phyloP scores from a whole-genome alignment of 495 filamentous ascomycete species.

The Tricharina praecox region DNA sequence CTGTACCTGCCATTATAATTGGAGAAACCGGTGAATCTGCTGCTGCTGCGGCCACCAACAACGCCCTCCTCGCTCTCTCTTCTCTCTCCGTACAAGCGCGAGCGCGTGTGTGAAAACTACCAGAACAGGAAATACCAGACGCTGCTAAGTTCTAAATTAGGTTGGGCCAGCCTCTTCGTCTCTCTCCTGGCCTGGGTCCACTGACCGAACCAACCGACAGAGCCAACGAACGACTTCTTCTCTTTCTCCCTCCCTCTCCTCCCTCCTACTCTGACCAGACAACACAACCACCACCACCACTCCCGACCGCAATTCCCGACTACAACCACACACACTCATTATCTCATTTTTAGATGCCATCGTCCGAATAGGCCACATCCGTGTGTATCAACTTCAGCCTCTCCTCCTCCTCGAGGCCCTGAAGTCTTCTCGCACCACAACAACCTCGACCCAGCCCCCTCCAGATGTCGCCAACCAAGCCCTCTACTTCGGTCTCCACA shows the following conservation, averaged over 20 bases:
- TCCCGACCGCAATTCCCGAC: too few relatives aligned
- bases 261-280: background rate
- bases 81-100: too few relatives aligned
- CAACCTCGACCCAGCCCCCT: background rate
- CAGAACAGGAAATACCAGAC: too few relatives aligned
- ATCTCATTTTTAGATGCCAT: slow-evolving; percentile 2
- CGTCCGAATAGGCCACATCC: background rate
- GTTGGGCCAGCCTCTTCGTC: slow-evolving; percentile 2
- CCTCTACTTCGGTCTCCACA: background rate
- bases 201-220: too few relatives aligned
- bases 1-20: too few relatives aligned
- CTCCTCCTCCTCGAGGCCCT: background rate
- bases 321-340: background rate
- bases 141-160: too few relatives aligned
- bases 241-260: too few relatives aligned
- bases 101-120: too few relatives aligned
- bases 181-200: slow-evolving; percentile 4
- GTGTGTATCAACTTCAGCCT: background rate
- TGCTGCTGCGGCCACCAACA: too few relatives aligned
- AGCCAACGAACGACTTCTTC: too few relatives aligned
- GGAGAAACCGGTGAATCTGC: too few relatives aligned
- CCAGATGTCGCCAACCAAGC: slow-evolving; percentile 22
- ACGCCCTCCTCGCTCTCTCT: too few relatives aligned
- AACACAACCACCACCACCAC: background rate
- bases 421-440: background rate